phyloP scores from a whole-genome alignment of 768 basidiomycete species.

The Podaxis sp. region DNA sequence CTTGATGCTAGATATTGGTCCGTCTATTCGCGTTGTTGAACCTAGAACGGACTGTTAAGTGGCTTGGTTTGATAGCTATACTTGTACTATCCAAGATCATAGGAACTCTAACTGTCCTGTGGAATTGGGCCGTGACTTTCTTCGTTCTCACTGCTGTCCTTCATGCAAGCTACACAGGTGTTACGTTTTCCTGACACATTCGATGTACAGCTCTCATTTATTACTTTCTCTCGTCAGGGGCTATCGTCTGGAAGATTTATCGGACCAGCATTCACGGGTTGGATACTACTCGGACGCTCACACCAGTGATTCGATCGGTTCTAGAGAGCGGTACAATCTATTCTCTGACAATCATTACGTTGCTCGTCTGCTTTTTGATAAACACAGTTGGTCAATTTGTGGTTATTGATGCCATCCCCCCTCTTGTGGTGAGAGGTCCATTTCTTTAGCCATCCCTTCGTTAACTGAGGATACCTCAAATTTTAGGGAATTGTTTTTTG shows the following conservation, averaged over 20 bases:
- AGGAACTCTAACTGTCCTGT: neutral
- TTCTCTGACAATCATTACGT: neutral
- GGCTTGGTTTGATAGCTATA: neutral
- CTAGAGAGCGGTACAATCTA: constrained; percentile 1
- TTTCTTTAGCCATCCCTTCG: neutral
- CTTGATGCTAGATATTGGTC: neutral
- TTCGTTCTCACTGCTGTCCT: neutral
- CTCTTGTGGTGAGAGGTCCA: constrained; percentile 1
- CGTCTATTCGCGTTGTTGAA: neutral
- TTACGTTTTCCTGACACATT: neutral
- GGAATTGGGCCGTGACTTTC: neutral
- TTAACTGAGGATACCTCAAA: neutral
- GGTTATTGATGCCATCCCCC: neutral
- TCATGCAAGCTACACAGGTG: constrained; percentile 2
- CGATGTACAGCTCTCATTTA: neutral
- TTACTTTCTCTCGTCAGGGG: neutral
- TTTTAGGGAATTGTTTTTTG: constrained; percentile 2
- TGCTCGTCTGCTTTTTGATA: neutral
- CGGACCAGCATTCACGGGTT: neutral
- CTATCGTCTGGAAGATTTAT: constrained; percentile 1
- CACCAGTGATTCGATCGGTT: neutral
- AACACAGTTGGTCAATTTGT: neutral
- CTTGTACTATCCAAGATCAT: neutral
- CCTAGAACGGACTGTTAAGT: no score
- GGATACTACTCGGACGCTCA: neutral